Evolutionary conservation across 352 stramenopile genomes (phyloP), one percentile per base, ranked within the genome.

Genomic region (Globisporangium paroecandrum): DNA sequence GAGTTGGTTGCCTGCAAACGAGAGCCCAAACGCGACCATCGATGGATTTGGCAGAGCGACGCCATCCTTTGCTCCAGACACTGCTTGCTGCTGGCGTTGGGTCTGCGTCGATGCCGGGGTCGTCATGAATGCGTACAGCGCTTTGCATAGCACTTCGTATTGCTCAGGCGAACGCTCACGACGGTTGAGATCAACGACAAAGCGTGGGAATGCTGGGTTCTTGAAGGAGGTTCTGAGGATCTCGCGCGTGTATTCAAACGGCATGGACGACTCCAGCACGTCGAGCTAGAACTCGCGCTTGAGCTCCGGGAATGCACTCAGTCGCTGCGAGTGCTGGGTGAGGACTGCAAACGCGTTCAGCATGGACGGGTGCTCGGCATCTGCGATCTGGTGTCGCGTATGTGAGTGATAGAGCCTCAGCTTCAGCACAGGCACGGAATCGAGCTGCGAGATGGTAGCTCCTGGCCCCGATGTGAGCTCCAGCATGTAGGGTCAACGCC

Each of bases 271-370:
- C 6, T 24, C 2, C 10, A 71, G 9, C 5, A 71, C 22, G 41
- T 58, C 49, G 4, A 56, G 4, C 66, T 61, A 71, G 38, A 71
- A 59, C 13, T 41, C 66, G 27, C 12, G 25, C 27, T 67, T 68
- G 53, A 67, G 38, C 8, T 59, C 25, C 9, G 36, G 61, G 34
- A 56, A 60, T 2, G 34, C n/a, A 22, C 24, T n/a, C 6, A 69
- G 24, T 1, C 57, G 57, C 32, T 54, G 25, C 32, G 32, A 69
- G 22, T 65, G 34, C 22, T n/a, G n/a, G 22, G 12, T 15, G 15
- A 65, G 34, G 12, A 36, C 32, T 6, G 46, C 46, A 7, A 69
- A 65, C 10, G 57, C 57, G 6, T 38, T 38, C 15, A 69, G 43
- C 1, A 47, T 27, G 18, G 13, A 15, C 24, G 46, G 8, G 18